Conservation (phyloP, 768 basidiomycete species). For the Rhodotorula taiwanensis region DNA sequence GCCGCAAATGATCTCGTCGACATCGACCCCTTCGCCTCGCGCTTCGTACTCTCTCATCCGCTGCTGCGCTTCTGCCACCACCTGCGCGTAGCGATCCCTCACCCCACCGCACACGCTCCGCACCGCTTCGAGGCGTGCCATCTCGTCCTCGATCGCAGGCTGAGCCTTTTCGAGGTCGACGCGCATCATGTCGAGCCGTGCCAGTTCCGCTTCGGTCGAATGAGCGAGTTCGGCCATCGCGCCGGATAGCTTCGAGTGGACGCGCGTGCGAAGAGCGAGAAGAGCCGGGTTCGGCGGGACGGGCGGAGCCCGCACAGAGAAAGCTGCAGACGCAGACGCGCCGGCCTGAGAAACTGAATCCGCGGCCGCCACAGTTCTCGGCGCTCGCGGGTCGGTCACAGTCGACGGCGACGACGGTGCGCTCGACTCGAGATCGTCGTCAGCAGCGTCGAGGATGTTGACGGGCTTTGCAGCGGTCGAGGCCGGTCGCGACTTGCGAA, state of each 20-base stretch:
- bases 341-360: too few relatives aligned
- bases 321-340: neutral
- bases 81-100: conserved; percentile 57
- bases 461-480: neutral
- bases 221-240: conserved; percentile 54
- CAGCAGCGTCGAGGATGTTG: conserved; percentile 32
- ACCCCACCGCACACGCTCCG: conserved; percentile 80
- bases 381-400: neutral
- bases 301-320: conserved; percentile 51
- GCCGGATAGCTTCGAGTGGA: conserved; percentile 66
- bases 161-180: conserved; percentile 78
- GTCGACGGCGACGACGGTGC: conserved; percentile 1
- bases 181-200: conserved; percentile 64
- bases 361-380: neutral
- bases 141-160: conserved; percentile 93
- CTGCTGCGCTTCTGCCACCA: conserved; percentile 62
- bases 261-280: conserved; percentile 65
- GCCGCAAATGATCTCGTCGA: conserved; percentile 93
- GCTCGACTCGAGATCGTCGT: conserved; percentile 6
- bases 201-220: conserved; percentile 52
- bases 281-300: conserved; percentile 87
- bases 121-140: conserved; percentile 87
- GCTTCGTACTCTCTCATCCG: conserved; percentile 69
- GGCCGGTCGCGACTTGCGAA: neutral
- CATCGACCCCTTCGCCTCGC: conserved; percentile 74